Base-by-base conservation (phyloP, 176 grass and related monocot genomes). In the Dendrocalamus sinicus region DNA sequence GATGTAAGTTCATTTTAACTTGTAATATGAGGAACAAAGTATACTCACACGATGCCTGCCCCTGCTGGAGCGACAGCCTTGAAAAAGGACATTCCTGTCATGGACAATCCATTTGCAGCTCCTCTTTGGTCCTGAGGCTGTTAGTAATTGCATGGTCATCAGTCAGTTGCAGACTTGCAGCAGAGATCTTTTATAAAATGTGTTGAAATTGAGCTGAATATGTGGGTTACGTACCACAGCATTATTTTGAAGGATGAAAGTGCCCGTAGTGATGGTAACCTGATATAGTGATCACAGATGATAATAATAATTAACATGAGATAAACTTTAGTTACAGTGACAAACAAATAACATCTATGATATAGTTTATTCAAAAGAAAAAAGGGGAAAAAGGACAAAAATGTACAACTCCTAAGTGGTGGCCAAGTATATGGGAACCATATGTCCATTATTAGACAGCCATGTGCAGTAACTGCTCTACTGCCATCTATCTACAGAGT, bases 51-150 rank as follows among this genome's bases (percentile, higher is more conserved):
- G 76, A 85, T 77, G 64, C 93, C 88, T 2, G 61, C 89, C 63
- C 85, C 83, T 32, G 88, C 91, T 71, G 93, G 93, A 85, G 93
- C 93, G 13, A 87, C 37, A 82, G 76, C 86, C 79, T 91, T 95
- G 37, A 93, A 89, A 28, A 95, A 28, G 35, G 91, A 95, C 80
- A 89, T 74, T 57, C 19, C 79, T n/a, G 88, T 95, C 84, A 95
- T 81, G 17, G 91, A 54, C 12, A 89, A 43, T 13, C 90, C 90
- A 92, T 95, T 95, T 63, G 93, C 93, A 73, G 90, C 75, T 51
- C 93, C 93, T 84, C 88, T 84, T 93, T 95, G 93, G 16, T 87
- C 78, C 53, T 91, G 93, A 80, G 74, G 35, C 90, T 95, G 90
- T 86, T 64, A 23, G 19, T 26, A 85, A 55, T 78, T 30, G 20